Conservation (phyloP, 768 basidiomycete species). For the Hericium alpestre region DNA sequence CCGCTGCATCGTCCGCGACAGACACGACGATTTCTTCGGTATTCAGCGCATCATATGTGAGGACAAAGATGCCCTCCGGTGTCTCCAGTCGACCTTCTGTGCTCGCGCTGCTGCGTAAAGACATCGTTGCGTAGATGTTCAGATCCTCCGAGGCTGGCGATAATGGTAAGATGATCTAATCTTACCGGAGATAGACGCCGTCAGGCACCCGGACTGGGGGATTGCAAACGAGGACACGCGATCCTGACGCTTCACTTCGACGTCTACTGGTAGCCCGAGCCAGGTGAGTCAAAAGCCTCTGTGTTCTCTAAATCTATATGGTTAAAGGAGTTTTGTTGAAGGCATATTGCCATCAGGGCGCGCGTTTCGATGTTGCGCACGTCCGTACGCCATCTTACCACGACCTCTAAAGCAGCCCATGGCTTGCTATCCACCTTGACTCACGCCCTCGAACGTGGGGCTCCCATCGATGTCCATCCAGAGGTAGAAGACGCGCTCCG, state of each 20-base stretch:
- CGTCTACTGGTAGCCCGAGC: background rate
- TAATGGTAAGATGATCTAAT: no score
- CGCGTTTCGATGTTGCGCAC: slow-evolving; percentile 6
- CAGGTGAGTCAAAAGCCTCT: background rate
- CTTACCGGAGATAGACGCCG: no score
- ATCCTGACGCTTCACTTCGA: no score
- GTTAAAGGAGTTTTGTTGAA: background rate
- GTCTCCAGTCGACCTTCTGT: slow-evolving; percentile 32
- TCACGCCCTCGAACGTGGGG: slow-evolving; percentile 13
- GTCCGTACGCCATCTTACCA: slow-evolving; percentile 2
- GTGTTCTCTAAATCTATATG: background rate
- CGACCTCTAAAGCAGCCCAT: background rate
- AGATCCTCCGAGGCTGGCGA: no score
- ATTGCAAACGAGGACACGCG: no score
- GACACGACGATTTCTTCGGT: slow-evolving; percentile 46
- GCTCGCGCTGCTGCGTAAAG: slow-evolving; percentile 22
- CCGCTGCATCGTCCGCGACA: slow-evolving; percentile 54
- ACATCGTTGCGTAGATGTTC: background rate
- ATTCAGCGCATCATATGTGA: slow-evolving; percentile 54
- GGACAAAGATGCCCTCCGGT: slow-evolving; percentile 38
- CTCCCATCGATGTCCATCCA: slow-evolving; percentile 57
- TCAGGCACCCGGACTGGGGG: no score
- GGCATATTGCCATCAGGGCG: background rate
- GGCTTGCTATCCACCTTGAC: slow-evolving; percentile 13
- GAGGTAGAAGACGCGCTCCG: slow-evolving; percentile 78